phyloP scores from a whole-genome alignment of 768 basidiomycete species.

The Podaxis sp. region DNA sequence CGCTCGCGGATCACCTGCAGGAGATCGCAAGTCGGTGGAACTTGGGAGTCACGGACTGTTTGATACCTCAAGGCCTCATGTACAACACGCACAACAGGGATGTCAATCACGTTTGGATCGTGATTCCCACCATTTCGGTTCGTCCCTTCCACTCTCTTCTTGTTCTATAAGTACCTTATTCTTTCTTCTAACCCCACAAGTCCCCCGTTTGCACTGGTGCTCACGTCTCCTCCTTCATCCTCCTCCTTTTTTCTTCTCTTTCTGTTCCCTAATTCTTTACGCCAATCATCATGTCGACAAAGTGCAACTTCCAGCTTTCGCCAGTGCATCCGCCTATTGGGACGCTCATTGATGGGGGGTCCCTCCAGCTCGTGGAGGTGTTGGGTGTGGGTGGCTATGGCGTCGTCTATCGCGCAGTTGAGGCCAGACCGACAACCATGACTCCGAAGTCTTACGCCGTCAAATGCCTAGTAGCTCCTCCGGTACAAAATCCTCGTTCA shows the following conservation, averaged over 20 bases:
- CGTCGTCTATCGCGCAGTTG: constrained; percentile 90
- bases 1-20: constrained; percentile 39
- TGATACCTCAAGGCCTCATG: constrained; percentile 64
- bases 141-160: constrained; percentile 17
- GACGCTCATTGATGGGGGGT: constrained; percentile 82
- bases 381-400: constrained; percentile 96
- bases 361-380: constrained; percentile 85
- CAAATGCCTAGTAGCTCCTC: constrained; percentile 80
- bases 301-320: constrained; percentile 39
- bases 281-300: constrained; percentile 33
- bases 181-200: constrained; percentile 37
- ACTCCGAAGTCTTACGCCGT: constrained; percentile 74
- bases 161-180: constrained; percentile 16
- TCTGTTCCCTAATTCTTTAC: constrained; percentile 19
- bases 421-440: constrained; percentile 47
- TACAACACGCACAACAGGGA: constrained; percentile 64
- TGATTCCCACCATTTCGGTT: constrained; percentile 22
- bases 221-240: constrained; percentile 28
- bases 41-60: constrained; percentile 20
- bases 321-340: constrained; percentile 64
- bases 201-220: constrained; percentile 47
- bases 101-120: constrained; percentile 40
- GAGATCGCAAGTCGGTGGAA: constrained; percentile 38
- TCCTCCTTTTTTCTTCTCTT: constrained; percentile 22
- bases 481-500: constrained; percentile 52